Percentiles rank a stretch among this genome's conserved stretches.
Evolutionary conservation across 2,329 filamentous ascomycete genomes (phyloP).

Genomic region (Beauveria sp.): DNA sequence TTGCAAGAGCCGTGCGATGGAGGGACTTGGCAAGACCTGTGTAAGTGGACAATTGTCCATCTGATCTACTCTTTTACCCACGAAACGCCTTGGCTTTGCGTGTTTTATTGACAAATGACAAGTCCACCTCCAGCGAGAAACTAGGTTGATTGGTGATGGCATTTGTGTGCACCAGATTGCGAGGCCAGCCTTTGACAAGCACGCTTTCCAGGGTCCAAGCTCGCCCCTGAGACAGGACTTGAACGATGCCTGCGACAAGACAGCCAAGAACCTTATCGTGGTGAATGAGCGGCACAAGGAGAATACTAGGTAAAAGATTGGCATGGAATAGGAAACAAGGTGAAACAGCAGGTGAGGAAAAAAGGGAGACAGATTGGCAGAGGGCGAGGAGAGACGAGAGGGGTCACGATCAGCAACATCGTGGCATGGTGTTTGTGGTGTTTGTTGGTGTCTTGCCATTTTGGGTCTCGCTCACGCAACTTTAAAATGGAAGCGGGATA

Average conservation of each 20-base stretch:
- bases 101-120: not conserved
- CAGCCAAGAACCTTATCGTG: constrained; percentile 8
- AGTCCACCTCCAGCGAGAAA: not conserved
- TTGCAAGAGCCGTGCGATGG: not conserved
- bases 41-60: constrained; percentile 8
- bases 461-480: constrained; percentile 2
- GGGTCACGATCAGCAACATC: constrained; percentile 2
- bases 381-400: not conserved
- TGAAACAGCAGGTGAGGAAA: not conserved
- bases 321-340: not conserved
- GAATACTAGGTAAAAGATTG: not conserved
- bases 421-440: not conserved
- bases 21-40: constrained; percentile 5
- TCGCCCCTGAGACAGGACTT: constrained; percentile 7
- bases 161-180: not conserved
- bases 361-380: constrained; percentile 1
- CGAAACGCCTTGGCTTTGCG: not conserved
- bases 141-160: not conserved
- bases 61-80: constrained; percentile 2
- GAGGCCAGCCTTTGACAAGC: not conserved
- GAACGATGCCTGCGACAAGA: constrained; percentile 1
- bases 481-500: constrained; percentile 2
- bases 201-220: constrained; percentile 7
- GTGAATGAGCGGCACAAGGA: not conserved
- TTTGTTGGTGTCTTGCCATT: not conserved